A percentile compares a stretch with the other conserved stretches of the same genome.
Evolutionary conservation across 305 asterid genomes (phyloP).

Genomic region (Fraxinus xanthoxyloides): DNA sequence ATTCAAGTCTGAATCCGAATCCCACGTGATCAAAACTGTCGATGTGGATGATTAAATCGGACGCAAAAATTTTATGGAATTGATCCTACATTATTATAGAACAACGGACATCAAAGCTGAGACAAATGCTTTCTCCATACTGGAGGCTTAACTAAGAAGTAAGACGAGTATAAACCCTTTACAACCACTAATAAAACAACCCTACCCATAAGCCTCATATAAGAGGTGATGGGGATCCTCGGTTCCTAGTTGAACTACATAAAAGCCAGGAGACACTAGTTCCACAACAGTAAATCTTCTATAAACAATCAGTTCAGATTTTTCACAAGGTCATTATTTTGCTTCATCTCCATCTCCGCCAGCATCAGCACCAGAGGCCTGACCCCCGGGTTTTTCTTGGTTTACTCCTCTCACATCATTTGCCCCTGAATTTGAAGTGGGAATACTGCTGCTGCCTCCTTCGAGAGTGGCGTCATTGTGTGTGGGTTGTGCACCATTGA

Average conservation of each 20-base stretch:
- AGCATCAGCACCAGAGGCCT: constrained; percentile 29
- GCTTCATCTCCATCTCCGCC: constrained; percentile 47
- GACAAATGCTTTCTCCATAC: constrained; percentile 12
- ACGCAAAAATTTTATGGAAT: background rate
- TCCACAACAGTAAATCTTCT: constrained; percentile 25
- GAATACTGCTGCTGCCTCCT: constrained; percentile 26
- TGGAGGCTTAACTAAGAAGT: background rate
- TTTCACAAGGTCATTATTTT: constrained; percentile 28
- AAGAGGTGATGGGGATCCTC: background rate
- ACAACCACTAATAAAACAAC: constrained; percentile 18
- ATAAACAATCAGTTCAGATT: constrained; percentile 26
- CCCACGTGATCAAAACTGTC: background rate
- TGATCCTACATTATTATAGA: constrained; percentile 8
- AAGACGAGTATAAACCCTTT: background rate
- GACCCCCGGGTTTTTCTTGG: constrained; percentile 42
- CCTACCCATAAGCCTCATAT: background rate
- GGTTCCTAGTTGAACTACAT: constrained; percentile 9
- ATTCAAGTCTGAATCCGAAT: background rate
- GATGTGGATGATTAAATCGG: background rate
- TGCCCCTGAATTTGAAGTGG: constrained; percentile 33
- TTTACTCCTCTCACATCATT: constrained; percentile 40
- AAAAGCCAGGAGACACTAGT: constrained; percentile 20
- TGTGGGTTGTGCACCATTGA: constrained; percentile 36
- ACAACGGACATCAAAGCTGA: constrained; percentile 9
- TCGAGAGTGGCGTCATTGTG: constrained; percentile 44